phyloP scores from a whole-genome alignment of 2,329 filamentous ascomycete species.

The Cladophialophora exuberans region DNA sequence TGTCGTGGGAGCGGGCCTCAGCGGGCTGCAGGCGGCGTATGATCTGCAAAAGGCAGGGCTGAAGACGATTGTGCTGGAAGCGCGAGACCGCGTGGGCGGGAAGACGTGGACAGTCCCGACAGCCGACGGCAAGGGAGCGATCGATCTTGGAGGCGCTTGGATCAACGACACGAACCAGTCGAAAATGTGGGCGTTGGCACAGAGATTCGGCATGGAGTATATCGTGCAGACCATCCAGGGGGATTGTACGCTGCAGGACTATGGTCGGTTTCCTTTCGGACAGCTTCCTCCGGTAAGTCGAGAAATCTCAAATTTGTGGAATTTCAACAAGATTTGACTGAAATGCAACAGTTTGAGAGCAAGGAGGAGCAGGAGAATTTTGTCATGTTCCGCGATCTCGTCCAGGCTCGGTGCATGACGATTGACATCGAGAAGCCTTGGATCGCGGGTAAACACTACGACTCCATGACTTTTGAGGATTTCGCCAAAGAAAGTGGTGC shows the following conservation, averaged over 20 bases:
- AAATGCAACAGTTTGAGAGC: too few relatives aligned
- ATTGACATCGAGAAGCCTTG: too few relatives aligned
- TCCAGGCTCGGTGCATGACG: too few relatives aligned
- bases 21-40: conserved; percentile 41
- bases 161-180: conserved; percentile 60
- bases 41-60: conserved; percentile 37
- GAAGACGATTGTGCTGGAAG: conserved; percentile 43
- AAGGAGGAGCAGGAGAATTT: too few relatives aligned
- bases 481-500: too few relatives aligned
- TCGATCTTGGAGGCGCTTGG: conserved; percentile 63
- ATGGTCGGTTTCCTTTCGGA: too few relatives aligned
- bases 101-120: conserved; percentile 39
- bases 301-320: too few relatives aligned
- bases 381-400: too few relatives aligned
- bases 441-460: too few relatives aligned
- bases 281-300: too few relatives aligned
- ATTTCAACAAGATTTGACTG: too few relatives aligned
- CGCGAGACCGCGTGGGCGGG: conserved; percentile 47
- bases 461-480: too few relatives aligned
- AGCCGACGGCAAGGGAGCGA: conserved; percentile 30
- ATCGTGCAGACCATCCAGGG: conserved; percentile 54
- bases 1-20: conserved; percentile 43
- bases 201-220: conserved; percentile 44
- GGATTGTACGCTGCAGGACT: conserved; percentile 39
- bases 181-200: conserved; percentile 42